Evolutionary conservation across 495 filamentous ascomycete species (phyloP).

Genomic region (Hypoxylon intermedium): DNA sequence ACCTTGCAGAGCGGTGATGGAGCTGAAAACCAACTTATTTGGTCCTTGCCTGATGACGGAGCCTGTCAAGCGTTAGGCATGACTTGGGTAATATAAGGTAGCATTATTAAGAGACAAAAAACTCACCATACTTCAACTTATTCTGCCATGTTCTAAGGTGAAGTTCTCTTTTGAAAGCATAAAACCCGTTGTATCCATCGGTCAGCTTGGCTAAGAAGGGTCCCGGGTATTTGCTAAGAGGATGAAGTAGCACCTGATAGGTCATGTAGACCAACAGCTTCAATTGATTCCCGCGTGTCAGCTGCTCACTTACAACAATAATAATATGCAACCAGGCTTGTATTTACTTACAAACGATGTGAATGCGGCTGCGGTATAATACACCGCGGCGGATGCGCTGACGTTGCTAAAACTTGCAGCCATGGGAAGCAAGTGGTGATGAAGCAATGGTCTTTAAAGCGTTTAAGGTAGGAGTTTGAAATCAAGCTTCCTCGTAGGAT

Average conservation of each 20-base stretch:
- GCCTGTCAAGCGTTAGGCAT: constrained; percentile 38
- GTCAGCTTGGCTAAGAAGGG: constrained; percentile 55
- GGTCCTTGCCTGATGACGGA: constrained; percentile 53
- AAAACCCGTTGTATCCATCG: constrained; percentile 47
- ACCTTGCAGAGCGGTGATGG: constrained; percentile 48
- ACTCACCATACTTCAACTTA: constrained; percentile 38
- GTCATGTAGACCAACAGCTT: not conserved
- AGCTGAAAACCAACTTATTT: constrained; percentile 56
- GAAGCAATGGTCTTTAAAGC: too few species aligned
- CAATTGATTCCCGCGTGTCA: too few species aligned
- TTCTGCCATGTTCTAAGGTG: constrained; percentile 51
- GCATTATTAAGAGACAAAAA: not conserved
- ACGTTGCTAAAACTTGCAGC: too few species aligned
- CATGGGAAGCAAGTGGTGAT: too few species aligned
- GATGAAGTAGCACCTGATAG: constrained; percentile 8
- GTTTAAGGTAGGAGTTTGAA: too few species aligned
- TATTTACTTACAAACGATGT: too few species aligned
- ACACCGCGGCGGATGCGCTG: too few species aligned
- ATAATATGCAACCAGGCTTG: not conserved
- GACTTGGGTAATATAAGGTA: constrained; percentile 19
- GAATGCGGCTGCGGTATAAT: too few species aligned
- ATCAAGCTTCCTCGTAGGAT: too few species aligned
- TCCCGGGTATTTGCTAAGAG: constrained; percentile 52
- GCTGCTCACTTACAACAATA: not conserved
- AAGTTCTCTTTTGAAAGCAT: constrained; percentile 49